Evolutionary conservation across 2,329 filamentous ascomycete genomes (phyloP), one percentile per base, ranked within the genome.

Genomic region (Paraconiothyrium sp.): DNA sequence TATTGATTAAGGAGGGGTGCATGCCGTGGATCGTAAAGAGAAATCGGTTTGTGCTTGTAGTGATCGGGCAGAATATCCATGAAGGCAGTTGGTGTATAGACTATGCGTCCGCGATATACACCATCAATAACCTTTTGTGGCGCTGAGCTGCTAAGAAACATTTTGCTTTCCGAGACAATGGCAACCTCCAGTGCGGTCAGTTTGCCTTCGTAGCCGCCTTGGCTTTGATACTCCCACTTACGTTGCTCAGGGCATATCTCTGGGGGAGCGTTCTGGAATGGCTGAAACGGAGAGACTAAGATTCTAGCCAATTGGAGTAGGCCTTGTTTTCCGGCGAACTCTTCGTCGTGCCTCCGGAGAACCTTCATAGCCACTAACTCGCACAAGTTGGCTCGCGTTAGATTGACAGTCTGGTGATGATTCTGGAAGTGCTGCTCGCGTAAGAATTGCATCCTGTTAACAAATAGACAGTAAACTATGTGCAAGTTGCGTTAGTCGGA

Each of bases 51-150:
- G 71, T 90, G 86, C 79, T 95, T 95, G 82, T 95, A 96, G 69
- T 91, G 89, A 75, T 95, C 92, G 0, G 92, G 92, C 51, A 96
- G 88, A 61, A 96, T 90, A 76, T 95, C 91, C 76, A 94, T 88
- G 74, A 92, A 93, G 0, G 89, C 89, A 0, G 89, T 92, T 0
- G 92, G 92, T 0, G 92, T 94, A 74, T 95, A 95, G 39, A 93
- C 89, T 63, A 96, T 86, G 37, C 90, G 85, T 5, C 92, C 92
- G 44, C 90, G 88, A 72, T 94, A 95, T 49, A 96, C 93, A 52
- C 92, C 92, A 67, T 92, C 88, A 34, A 95, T 90, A 22, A 96
- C 90, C 78, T 90, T 91, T 74, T 94, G 91, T 65, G 90, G 94
- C 2, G 92, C 90, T 0, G 91, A 90, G 44, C 90, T 90, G 76